A percentile compares a stretch with the other conserved stretches of the same genome.
These are phyloP conservation scores for Lantana camara DNA, from an alignment of 257 asterid genomes.

Conservation along the genomic window DNA sequence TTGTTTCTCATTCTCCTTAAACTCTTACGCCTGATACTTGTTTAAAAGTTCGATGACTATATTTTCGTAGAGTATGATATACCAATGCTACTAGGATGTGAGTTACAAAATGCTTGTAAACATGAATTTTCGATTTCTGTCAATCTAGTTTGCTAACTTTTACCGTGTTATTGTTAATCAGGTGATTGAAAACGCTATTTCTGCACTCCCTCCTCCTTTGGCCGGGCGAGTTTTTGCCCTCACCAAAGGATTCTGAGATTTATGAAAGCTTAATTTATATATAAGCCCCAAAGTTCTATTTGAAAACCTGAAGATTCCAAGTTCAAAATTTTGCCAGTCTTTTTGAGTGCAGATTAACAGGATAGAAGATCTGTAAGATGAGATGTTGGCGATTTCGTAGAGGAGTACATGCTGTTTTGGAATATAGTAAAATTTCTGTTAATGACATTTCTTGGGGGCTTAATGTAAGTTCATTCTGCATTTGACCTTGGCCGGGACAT, in stretches of 20 bases:
- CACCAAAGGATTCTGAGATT: constrained; percentile 74
- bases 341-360: background rate
- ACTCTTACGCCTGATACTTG: no score
- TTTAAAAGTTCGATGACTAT: no score
- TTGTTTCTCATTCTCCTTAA: no score
- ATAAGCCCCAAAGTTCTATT: background rate
- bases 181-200: constrained; percentile 78
- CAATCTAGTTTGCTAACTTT: constrained; percentile 7
- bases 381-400: background rate
- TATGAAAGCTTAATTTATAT: background rate
- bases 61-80: no score
- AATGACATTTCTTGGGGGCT: no score
- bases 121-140: no score
- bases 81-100: no score
- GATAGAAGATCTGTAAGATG: background rate
- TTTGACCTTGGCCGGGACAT: background rate
- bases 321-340: background rate
- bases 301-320: background rate
- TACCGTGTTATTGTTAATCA: constrained; percentile 28
- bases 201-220: constrained; percentile 72
- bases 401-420: background rate
- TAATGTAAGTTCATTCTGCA: no score
- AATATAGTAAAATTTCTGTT: background rate
- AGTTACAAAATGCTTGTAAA: no score
- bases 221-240: constrained; percentile 85